Conservation (phyloP, 345 rosid genomes). For the Arabis alpina region DNA sequence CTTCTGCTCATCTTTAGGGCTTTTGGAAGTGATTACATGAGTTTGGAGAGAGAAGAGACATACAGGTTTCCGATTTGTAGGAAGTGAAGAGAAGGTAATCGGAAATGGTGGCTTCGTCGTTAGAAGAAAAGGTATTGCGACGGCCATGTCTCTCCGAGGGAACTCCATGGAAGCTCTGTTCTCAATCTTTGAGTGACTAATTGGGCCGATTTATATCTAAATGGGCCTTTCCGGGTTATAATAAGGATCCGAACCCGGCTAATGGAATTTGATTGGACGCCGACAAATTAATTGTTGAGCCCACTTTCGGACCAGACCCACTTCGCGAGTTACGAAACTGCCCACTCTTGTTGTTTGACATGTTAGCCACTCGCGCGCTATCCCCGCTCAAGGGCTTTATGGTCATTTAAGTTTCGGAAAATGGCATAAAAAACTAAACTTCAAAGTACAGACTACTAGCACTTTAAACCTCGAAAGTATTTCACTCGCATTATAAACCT, state of each 20-base stretch:
- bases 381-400: constrained; percentile 10
- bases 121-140: constrained; percentile 26
- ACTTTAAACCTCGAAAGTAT: no score
- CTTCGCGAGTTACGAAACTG: constrained; percentile 2
- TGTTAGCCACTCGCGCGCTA: constrained; percentile 42
- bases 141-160: constrained; percentile 14
- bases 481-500: no score
- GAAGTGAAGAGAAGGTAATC: not conserved
- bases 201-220: not conserved
- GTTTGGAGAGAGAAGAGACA: constrained; percentile 37
- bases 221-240: not conserved
- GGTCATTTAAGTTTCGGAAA: constrained; percentile 13
- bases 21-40: constrained; percentile 11
- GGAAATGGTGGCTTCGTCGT: constrained; percentile 3
- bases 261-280: not conserved
- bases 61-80: constrained; percentile 12
- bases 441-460: no score
- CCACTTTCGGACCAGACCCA: constrained; percentile 25
- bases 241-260: no score
- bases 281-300: not conserved
- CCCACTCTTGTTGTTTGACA: not conserved
- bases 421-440: no score
- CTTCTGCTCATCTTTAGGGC: constrained; percentile 19
- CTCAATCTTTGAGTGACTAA: not conserved
- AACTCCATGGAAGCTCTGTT: not conserved